Evolutionary conservation across 139 green algal species (phyloP).

Genomic region (Deuterostichococcus epilithicus): DNA sequence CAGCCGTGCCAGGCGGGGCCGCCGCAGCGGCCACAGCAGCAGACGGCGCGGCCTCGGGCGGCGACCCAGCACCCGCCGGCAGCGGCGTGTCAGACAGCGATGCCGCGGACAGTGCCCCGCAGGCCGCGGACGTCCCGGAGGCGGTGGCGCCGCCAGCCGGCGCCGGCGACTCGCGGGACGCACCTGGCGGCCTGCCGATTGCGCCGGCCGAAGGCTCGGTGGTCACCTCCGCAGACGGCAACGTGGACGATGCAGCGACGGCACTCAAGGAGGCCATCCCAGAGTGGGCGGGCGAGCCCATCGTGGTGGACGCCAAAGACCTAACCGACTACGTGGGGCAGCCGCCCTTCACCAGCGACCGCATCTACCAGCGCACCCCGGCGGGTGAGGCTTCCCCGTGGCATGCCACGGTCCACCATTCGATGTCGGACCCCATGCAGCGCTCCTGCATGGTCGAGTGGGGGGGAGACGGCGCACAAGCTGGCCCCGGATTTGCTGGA

Average conservation of each 20-base stretch:
- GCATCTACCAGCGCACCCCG: slow-evolving; percentile 75
- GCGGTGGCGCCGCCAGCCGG: too few relatives aligned
- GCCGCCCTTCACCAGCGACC: slow-evolving; percentile 84
- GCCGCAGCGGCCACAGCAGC: not conserved
- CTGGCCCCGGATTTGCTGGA: too few relatives aligned
- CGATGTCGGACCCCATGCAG: not conserved
- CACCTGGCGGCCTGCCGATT: too few relatives aligned
- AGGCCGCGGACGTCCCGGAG: too few relatives aligned
- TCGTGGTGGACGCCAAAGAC: slow-evolving; percentile 51
- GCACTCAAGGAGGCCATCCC: not conserved
- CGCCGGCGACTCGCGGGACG: too few relatives aligned
- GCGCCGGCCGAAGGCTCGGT: not conserved
- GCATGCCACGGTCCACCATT: slow-evolving; percentile 8
- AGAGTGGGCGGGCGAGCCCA: slow-evolving; percentile 35
- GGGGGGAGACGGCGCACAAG: slow-evolving; percentile 4
- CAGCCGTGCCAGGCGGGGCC: not conserved
- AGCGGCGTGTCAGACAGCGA: not conserved
- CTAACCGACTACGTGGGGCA: slow-evolving; percentile 88
- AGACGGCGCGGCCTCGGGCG: slow-evolving; percentile 1
- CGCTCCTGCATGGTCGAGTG: not conserved
- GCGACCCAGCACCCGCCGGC: not conserved
- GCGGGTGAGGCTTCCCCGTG: slow-evolving; percentile 34
- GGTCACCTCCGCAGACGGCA: not conserved
- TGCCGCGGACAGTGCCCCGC: not conserved
- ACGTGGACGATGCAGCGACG: not conserved